Conservation (phyloP, 192 early-diverging fungal genomes). For the Coemansia sp. region DNA sequence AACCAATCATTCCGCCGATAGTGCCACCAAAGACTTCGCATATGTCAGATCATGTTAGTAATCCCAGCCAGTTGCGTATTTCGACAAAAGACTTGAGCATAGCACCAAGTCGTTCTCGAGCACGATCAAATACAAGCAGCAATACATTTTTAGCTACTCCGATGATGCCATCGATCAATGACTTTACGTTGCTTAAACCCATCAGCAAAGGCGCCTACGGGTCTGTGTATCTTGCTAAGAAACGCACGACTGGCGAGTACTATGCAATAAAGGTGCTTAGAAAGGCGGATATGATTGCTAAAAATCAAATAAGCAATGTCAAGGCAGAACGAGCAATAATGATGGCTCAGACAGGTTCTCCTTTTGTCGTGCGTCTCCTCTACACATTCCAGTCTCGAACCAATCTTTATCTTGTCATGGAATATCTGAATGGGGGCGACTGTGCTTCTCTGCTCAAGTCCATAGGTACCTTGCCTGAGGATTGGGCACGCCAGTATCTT, state of each 20-base stretch:
- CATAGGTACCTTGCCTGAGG: slow-evolving; percentile 70
- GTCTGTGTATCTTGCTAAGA: slow-evolving; percentile 82
- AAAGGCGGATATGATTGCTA: slow-evolving; percentile 89
- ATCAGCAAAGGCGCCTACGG: slow-evolving; percentile 91
- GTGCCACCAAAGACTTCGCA: not conserved
- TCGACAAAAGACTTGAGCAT: slow-evolving; percentile 15
- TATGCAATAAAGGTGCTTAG: slow-evolving; percentile 89
- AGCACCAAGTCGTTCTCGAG: not conserved
- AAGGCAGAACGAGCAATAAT: slow-evolving; percentile 59
- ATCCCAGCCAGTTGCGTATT: slow-evolving; percentile 8
- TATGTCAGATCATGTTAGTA: not conserved
- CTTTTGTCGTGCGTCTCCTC: slow-evolving; percentile 84
- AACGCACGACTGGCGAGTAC: slow-evolving; percentile 78
- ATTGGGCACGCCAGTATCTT: slow-evolving; percentile 84
- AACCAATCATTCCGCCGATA: not conserved
- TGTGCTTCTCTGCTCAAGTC: slow-evolving; percentile 72
- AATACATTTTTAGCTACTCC: slow-evolving; percentile 40
- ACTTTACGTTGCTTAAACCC: slow-evolving; percentile 89
- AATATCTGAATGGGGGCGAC: slow-evolving; percentile 87
- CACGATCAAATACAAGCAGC: slow-evolving; percentile 13
- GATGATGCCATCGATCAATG: slow-evolving; percentile 78
- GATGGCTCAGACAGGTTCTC: slow-evolving; percentile 82
- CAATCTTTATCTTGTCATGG: slow-evolving; percentile 88
- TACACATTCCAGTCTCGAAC: slow-evolving; percentile 87
- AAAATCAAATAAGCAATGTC: slow-evolving; percentile 65